Evolutionary conservation across 805 yeast species (phyloP), one percentile per base, ranked within the genome.

Genomic region (Suhomyces sp.): DNA sequence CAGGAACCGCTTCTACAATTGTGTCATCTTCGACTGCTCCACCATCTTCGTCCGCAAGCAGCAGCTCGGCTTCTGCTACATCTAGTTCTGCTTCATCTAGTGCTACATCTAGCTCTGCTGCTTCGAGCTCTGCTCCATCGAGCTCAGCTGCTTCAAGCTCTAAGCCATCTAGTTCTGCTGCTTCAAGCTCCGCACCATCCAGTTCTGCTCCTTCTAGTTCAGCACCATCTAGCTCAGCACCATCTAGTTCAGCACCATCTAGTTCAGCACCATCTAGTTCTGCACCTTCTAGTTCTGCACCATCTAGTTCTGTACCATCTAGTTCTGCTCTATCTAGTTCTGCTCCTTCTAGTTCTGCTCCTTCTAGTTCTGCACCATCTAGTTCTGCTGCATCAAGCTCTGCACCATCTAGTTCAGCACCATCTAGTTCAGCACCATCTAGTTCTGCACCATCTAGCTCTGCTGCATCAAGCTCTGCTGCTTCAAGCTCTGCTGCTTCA

Each of bases 361-460:
- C 44, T 13, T 21, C 44, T 13, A 22, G 17, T 17, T 27, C 29
- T 27, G 33, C 46, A 3, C 10, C 46, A 9, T 44, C 46, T 27
- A 44, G 22, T 8, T 8, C 46, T 22, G 22, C 44, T 5, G 27
- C 44, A 41, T 21, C 44, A 2, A 21, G 15, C 25, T 25, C 27
- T 25, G 27, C 25, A 9, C 25, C 7, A 6, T 21, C 41, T 44
- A 27, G 46, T n/a, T 17, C 41, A 43, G 10, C 31, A 39, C 51
- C 12, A 3, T 15, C 58, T 8, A 51, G 44, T 21, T 45, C 46
- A 7, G 63, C 64, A 62, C 62, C 46, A 17, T 41, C 8, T 53
- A 52, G 10, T 12, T 44, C 51, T 24, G 44, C 50, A 49, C 49
- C 48, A 57, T 61, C 22, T 43, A 53, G 35, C 13, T 12, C 33